Base-by-base conservation (phyloP, 2,329 filamentous ascomycete species). In the Alternaria infectoria region DNA sequence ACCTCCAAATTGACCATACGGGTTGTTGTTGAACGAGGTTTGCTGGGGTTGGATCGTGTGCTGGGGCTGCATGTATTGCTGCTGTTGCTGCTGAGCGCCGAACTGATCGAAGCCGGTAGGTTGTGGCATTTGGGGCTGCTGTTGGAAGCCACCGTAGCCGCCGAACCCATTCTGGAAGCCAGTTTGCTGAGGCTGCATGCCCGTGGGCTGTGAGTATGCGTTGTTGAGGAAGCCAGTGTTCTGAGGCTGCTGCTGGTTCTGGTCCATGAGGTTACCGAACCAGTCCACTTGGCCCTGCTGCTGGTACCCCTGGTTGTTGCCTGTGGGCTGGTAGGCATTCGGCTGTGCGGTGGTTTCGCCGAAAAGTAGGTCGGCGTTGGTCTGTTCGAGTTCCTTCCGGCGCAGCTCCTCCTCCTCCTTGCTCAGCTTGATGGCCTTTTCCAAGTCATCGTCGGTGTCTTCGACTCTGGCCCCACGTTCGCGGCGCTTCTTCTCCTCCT, bases 231-330 rank as follows among this genome's bases (percentile, higher is more conserved):
- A 91, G 6, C 89, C 89, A 13, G 89, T 91, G 57, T 84, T 86
- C 79, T 94, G 90, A 70, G 90, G 83, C 68, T 84, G 82, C 54
- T 83, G 79, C 72, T 79, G 81, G 45, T 83, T 88, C 74, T 89
- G 90, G 62, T 95, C 92, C 74, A 98, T 91, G 12, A 94, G 93
- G 80, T 99, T 99, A 62, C 95, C 96, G 73, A 96, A 96, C 89
- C 96, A 98, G 81, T 99, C 96, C 17, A 99, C 96, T 12, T 93
- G 93, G 61, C 91, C 91, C 77, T 97, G 95, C 82, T 99, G 96
- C 83, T 98, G 94, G 76, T 99, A 99, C 50, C 95, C 95, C 82
- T 97, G 94, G 81, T 97, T 98, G 83, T 93, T 93, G 36, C 93
- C 95, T 13, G 94, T 98, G 44, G 88, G 89, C 81, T 94, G 93